These are phyloP conservation scores for Cyclotella cryptica DNA, from an alignment of 108 stramenopile species.

Conservation along the genomic window DNA sequence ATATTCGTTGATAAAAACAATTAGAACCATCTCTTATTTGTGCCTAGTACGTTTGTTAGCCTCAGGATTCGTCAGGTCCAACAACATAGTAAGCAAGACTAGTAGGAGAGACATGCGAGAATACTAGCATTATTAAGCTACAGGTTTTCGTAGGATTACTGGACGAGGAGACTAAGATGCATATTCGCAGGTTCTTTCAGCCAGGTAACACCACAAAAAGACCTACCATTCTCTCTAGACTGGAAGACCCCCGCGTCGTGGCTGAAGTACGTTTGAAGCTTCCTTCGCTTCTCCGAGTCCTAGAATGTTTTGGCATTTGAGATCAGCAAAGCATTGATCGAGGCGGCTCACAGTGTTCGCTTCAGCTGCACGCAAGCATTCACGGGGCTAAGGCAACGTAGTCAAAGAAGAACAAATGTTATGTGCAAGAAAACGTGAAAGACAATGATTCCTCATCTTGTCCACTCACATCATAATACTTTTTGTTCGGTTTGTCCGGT, in stretches of 20 bases:
- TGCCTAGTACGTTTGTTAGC: too few relatives aligned
- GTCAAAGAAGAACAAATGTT: not conserved
- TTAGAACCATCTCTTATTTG: too few relatives aligned
- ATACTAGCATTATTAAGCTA: too few relatives aligned
- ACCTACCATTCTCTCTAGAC: slow-evolving; percentile 47
- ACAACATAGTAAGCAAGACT: too few relatives aligned
- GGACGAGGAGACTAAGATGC: too few relatives aligned
- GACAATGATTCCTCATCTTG: not conserved
- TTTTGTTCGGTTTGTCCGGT: slow-evolving; percentile 97
- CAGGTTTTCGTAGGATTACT: too few relatives aligned
- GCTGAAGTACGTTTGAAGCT: slow-evolving; percentile 78
- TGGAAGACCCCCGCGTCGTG: slow-evolving; percentile 88
- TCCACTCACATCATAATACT: slow-evolving; percentile 87
- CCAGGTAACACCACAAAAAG: too few relatives aligned
- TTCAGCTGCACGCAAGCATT: slow-evolving; percentile 93
- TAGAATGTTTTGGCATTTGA: slow-evolving; percentile 89
- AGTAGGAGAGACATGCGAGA: too few relatives aligned
- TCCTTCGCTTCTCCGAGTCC: slow-evolving; percentile 66
- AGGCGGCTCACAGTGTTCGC: slow-evolving; percentile 87
- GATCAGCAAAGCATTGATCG: slow-evolving; percentile 80
- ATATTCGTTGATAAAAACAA: too few relatives aligned
- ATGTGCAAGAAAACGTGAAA: not conserved
- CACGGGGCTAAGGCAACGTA: slow-evolving; percentile 72
- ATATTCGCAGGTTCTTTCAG: too few relatives aligned
- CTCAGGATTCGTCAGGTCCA: too few relatives aligned